Evolutionary conservation across 2,329 filamentous ascomycete genomes (phyloP), one percentile per base, ranked within the genome.

Genomic region (Aspergillus sp.): DNA sequence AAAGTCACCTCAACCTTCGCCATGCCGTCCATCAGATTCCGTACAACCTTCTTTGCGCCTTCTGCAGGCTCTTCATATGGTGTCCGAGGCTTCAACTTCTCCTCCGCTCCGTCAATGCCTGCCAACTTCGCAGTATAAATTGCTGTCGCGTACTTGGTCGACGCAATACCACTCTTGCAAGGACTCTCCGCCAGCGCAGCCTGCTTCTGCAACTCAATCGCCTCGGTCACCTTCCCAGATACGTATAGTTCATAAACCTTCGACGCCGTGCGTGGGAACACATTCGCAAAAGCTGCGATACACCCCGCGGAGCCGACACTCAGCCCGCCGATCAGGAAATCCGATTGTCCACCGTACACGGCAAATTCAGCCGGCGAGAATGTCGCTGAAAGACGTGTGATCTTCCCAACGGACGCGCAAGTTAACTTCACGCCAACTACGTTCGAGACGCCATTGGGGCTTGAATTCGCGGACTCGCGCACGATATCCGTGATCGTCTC

Each of bases 291-390:
- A 1, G 80, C 83, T 1, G 82, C 79, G 51, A 87, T 83, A 60
- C 81, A 84, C 1, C 84, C 84, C 0, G 80, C 78, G 19, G 76
- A 79, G 1, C 84, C 84, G 3, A 79, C 77, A 2, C 78, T 77
- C 14, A 87, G 63, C 0, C 82, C 83, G 2, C 79, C 82, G 17
- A 86, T 73, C 53, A 91, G 70, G 69, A 89, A 91, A 67, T 91
- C 89, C 1, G 84, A 85, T 74, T 91, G 88, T 0, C 90, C 90
- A 1, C 87, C 88, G 66, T 85, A 91, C 0, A 86, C 83, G 1
- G 87, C 83, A 67, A 92, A 92, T 11, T 80, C 71, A 2, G 82
- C 78, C 0, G 81, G 72, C 0, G 80, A 71, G 58, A 89, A 79
- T 17, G 76, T 75, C 35, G 79, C 81, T 1, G 81, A 76, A 3